Percentiles rank a stretch among this genome's conserved stretches.
Conservation (phyloP, 495 filamentous ascomycete genomes). For the Hypoxylon lienhwacheense region DNA sequence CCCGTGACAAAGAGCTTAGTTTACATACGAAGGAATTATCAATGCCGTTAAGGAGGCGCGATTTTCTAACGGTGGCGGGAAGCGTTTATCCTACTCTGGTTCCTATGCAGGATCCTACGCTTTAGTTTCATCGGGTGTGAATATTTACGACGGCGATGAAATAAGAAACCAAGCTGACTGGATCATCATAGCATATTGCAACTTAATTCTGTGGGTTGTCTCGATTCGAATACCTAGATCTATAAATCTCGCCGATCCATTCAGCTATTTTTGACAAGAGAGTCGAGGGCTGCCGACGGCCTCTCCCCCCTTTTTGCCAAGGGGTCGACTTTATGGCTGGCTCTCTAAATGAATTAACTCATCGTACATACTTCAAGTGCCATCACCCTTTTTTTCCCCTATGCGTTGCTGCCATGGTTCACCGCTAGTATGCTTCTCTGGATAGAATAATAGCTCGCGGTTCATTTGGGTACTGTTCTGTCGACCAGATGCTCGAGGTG, state of each 20-base stretch:
- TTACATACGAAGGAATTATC: constrained; percentile 19
- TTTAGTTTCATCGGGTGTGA: constrained; percentile 11
- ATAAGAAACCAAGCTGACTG: constrained; percentile 12
- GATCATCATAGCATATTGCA: constrained; percentile 8
- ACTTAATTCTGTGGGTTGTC: constrained; percentile 2
- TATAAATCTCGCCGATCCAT: constrained; percentile 2
- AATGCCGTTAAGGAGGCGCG: constrained; percentile 20
- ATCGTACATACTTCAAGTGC: no score
- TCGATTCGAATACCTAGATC: constrained; percentile 4
- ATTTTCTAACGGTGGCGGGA: constrained; percentile 13
- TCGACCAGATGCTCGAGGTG: neutral
- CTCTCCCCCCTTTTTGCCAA: neutral
- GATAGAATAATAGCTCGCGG: no score
- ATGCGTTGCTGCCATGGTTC: no score
- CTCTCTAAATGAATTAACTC: no score
- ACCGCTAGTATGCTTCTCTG: no score
- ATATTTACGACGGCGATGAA: constrained; percentile 14
- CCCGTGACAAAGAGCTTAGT: constrained; percentile 18
- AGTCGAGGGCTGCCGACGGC: neutral
- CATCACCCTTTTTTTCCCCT: no score
- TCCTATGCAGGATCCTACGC: constrained; percentile 16
- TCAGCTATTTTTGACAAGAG: constrained; percentile 17
- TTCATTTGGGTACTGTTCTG: no score
- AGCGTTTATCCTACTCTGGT: constrained; percentile 13
- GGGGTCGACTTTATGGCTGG: no score